Evolutionary conservation across 345 rosid genomes (phyloP).

Genomic region (Arabis hirsuta): DNA sequence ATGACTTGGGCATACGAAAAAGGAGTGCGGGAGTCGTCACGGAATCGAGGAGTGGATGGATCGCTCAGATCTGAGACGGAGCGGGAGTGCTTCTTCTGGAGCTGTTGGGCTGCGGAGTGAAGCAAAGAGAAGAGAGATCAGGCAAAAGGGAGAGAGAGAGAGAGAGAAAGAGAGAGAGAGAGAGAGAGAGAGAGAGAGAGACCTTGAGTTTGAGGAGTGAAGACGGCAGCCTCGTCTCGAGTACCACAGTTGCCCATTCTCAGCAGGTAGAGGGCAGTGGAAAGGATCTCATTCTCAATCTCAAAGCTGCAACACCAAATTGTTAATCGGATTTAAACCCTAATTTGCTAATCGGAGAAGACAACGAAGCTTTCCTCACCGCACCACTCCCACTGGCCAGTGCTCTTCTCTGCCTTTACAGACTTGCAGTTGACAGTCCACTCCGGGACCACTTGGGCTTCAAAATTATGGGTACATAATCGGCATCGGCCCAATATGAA

Average conservation of each 20-base stretch:
- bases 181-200: background rate
- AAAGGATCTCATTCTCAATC: slow-evolving; percentile 39
- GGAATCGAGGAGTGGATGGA: slow-evolving; percentile 68
- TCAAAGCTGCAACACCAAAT: slow-evolving; percentile 6
- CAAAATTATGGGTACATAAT: no score
- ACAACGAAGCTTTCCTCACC: slow-evolving; percentile 20
- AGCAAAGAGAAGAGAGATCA: slow-evolving; percentile 32
- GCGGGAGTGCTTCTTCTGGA: slow-evolving; percentile 71
- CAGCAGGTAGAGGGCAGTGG: slow-evolving; percentile 26
- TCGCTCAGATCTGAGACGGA: slow-evolving; percentile 92
- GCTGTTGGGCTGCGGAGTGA: slow-evolving; percentile 68
- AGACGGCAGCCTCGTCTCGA: slow-evolving; percentile 89
- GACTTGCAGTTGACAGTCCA: slow-evolving; percentile 3
- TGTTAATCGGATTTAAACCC: slow-evolving; percentile 22
- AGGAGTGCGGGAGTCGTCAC: slow-evolving; percentile 66
- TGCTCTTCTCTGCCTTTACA: slow-evolving; percentile 28
- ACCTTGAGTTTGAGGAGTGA: slow-evolving; percentile 80
- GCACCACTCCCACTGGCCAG: slow-evolving; percentile 22
- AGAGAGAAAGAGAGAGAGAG: slow-evolving; percentile 3
- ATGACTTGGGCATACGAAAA: slow-evolving; percentile 75
- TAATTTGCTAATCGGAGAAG: slow-evolving; percentile 33
- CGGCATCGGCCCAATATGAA: no score
- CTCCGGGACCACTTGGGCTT: slow-evolving; percentile 6
- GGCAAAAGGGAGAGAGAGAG: slow-evolving; percentile 28
- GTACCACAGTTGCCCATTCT: slow-evolving; percentile 97